Conservation (phyloP, 129 eudicot species). For the Dittrichia graveolens region DNA sequence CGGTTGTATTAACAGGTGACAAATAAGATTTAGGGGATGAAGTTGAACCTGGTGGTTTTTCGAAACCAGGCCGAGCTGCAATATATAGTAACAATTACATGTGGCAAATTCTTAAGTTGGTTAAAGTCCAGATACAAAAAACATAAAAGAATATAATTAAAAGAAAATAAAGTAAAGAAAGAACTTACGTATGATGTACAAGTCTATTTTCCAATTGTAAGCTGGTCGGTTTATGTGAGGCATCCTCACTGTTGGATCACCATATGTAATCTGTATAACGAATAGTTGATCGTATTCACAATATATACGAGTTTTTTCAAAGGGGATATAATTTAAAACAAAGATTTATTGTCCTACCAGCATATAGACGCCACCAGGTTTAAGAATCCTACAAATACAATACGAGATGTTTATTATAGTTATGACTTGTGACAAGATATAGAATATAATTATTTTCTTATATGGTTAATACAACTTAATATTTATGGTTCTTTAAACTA, state of each 20-base stretch:
- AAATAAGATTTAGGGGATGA: conserved; percentile 53
- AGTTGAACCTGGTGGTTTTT: conserved; percentile 52
- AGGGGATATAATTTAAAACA: conserved; percentile 9
- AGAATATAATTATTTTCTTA: neutral
- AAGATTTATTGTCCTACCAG: conserved; percentile 55
- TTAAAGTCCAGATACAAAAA: no score
- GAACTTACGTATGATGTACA: conserved; percentile 81
- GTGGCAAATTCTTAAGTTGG: no score
- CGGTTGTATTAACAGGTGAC: conserved; percentile 73
- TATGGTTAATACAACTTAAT: neutral
- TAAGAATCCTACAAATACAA: conserved; percentile 74
- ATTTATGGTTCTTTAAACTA: neutral
- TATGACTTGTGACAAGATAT: conserved; percentile 24
- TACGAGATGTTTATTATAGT: conserved; percentile 13
- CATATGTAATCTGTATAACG: conserved; percentile 85
- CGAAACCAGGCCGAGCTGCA: conserved; percentile 94
- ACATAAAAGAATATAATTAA: neutral
- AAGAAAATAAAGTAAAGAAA: neutral
- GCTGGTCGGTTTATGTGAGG: conserved; percentile 69
- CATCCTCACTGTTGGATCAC: conserved; percentile 87
- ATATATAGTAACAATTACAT: no score
- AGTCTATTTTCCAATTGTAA: conserved; percentile 83
- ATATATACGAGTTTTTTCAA: conserved; percentile 8
- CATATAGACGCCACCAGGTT: conserved; percentile 95
- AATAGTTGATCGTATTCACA: neutral